Evolutionary conservation across 2,329 filamentous ascomycete genomes (phyloP).

Genomic region (Pseudocercospora cruenta): DNA sequence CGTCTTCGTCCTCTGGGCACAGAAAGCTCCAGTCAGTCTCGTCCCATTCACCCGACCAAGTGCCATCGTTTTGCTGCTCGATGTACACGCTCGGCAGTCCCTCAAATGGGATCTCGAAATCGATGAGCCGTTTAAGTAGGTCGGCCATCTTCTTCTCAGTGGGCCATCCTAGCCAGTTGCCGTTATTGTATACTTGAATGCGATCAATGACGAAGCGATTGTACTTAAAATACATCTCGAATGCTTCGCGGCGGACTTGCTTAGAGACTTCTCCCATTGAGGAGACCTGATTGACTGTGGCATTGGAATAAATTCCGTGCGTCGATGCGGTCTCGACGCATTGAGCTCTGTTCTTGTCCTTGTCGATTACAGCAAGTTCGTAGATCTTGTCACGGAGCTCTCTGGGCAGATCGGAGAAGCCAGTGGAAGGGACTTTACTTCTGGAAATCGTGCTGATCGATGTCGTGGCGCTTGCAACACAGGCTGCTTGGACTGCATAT

Average conservation of each 20-base stretch:
- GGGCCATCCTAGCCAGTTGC: background rate
- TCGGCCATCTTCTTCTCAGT: background rate
- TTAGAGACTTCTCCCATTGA: background rate
- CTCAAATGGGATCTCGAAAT: background rate
- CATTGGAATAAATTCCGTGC: background rate
- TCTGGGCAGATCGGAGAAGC: background rate
- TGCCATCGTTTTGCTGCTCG: background rate
- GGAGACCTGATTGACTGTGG: background rate
- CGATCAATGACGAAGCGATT: background rate
- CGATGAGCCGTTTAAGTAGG: background rate
- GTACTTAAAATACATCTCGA: background rate
- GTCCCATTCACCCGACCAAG: background rate
- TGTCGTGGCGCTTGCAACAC: background rate
- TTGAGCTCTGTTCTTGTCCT: background rate
- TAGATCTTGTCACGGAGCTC: background rate
- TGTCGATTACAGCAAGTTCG: background rate
- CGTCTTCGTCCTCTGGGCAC: background rate
- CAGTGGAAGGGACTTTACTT: background rate
- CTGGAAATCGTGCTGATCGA: too few species aligned
- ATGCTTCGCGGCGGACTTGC: background rate
- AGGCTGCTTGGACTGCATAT: background rate
- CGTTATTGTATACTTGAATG: too few species aligned
- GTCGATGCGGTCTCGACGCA: background rate
- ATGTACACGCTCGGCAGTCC: background rate
- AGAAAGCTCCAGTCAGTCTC: background rate